Evolutionary conservation across 805 yeast species (phyloP).

Genomic region (Wickerhamiella alocasiicola): DNA sequence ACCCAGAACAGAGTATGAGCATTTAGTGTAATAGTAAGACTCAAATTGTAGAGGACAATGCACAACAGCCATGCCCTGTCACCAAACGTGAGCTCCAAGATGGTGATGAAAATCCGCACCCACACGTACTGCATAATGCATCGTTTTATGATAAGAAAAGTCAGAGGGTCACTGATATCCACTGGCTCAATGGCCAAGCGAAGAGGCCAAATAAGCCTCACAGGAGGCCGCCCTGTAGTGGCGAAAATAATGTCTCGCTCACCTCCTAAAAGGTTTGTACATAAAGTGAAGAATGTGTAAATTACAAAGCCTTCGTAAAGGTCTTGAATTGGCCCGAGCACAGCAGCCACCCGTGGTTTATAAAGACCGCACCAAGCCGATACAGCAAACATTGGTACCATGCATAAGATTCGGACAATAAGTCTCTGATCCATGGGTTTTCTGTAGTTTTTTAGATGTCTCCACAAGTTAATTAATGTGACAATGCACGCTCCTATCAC

Average conservation of each 20-base stretch:
- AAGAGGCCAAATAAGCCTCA: constrained; percentile 44
- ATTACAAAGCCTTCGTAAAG: constrained; percentile 93
- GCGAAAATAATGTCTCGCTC: constrained; percentile 70
- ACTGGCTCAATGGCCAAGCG: constrained; percentile 36
- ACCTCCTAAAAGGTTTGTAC: constrained; percentile 82
- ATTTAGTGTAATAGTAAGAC: constrained; percentile 73
- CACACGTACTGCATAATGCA: constrained; percentile 90
- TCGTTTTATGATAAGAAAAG: constrained; percentile 64
- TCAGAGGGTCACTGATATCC: constrained; percentile 77
- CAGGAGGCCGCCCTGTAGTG: constrained; percentile 61
- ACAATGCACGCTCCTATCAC: constrained; percentile 29
- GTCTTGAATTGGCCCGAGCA: constrained; percentile 45
- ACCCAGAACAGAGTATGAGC: constrained; percentile 87
- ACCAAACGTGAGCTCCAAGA: constrained; percentile 6
- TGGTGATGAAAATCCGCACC: constrained; percentile 75
- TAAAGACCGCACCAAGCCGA: constrained; percentile 51
- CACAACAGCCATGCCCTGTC: constrained; percentile 43
- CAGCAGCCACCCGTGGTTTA: constrained; percentile 20
- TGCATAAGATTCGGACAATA: constrained; percentile 64
- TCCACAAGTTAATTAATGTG: constrained; percentile 35
- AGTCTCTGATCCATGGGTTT: constrained; percentile 82
- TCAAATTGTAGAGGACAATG: constrained; percentile 58
- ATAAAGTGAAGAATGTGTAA: constrained; percentile 76
- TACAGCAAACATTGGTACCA: constrained; percentile 70
- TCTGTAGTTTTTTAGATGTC: constrained; percentile 61